These are phyloP conservation scores for Jackrogersella minutella DNA, from an alignment of 495 filamentous ascomycete genomes.

Conservation along the genomic window DNA sequence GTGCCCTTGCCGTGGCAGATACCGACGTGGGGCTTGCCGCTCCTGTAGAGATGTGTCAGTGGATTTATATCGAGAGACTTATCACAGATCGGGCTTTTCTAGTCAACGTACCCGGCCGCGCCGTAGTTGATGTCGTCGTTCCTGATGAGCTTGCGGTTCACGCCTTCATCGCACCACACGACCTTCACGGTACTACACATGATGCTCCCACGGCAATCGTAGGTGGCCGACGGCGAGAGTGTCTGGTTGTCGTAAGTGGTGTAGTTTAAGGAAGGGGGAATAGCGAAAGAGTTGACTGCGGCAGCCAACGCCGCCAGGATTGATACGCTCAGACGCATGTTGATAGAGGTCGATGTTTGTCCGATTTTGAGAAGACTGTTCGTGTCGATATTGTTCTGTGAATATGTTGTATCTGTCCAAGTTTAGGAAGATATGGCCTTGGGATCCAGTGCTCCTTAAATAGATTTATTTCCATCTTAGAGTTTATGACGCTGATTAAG, in stretches of 20 bases:
- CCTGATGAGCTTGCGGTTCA: conserved; percentile 15
- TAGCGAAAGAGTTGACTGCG: background rate
- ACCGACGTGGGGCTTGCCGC: conserved; percentile 15
- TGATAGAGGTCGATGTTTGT: background rate
- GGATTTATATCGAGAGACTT: background rate
- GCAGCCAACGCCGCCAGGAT: background rate
- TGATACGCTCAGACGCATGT: conserved; percentile 17
- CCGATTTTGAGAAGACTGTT: no score
- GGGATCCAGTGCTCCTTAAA: background rate
- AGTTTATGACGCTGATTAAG: background rate
- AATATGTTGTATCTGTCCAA: background rate
- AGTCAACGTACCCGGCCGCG: conserved; percentile 6
- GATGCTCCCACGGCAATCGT: conserved; percentile 30
- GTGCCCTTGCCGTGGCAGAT: conserved; percentile 20
- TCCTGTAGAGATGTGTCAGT: conserved; percentile 20
- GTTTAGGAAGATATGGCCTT: background rate
- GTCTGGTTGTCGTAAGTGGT: background rate
- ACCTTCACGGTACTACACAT: conserved; percentile 23
- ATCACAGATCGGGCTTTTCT: no score
- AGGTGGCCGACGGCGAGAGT: background rate
- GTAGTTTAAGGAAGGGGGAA: background rate
- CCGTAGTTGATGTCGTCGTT: conserved; percentile 25
- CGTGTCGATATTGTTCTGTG: background rate
- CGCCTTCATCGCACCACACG: conserved; percentile 15
- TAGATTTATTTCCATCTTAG: background rate